A percentile compares a stretch with the other conserved stretches of the same genome.
phyloP scores from a whole-genome alignment of 192 early-diverging fungal genomes.

The Umbelopsis vinacea region DNA sequence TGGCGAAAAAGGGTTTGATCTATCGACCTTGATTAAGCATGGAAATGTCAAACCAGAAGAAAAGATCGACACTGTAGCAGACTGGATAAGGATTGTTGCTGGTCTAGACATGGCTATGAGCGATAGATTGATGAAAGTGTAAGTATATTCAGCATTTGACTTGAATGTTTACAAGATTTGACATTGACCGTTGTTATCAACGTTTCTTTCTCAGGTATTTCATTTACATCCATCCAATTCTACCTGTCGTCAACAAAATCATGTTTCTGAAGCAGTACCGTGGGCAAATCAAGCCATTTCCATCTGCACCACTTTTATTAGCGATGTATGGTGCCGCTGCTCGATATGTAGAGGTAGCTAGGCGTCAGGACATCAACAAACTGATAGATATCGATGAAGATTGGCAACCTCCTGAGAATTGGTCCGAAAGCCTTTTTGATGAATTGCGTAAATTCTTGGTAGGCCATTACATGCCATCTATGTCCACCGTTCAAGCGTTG shows the following conservation, averaged over 20 bases:
- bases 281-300: constrained; percentile 28
- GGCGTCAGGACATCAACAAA: constrained; percentile 28
- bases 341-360: constrained; percentile 36
- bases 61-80: constrained; percentile 33
- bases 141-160: not conserved
- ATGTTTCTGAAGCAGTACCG: constrained; percentile 58
- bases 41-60: constrained; percentile 32
- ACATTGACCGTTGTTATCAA: constrained; percentile 29
- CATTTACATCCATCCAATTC: constrained; percentile 66
- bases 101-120: constrained; percentile 36
- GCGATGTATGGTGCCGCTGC: constrained; percentile 39
- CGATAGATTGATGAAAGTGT: constrained; percentile 40
- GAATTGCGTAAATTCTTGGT: constrained; percentile 32
- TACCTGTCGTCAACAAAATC: constrained; percentile 71
- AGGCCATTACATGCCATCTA: constrained; percentile 33
- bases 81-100: constrained; percentile 40
- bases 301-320: constrained; percentile 36
- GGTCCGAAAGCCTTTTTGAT: constrained; percentile 39
- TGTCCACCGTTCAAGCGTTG: constrained; percentile 36
- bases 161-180: not conserved
- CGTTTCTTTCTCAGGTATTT: constrained; percentile 64
- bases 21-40: constrained; percentile 20
- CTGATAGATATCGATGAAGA: constrained; percentile 21
- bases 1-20: not conserved
- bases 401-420: constrained; percentile 29